Evolutionary conservation across 116 monocot species (phyloP).

Genomic region (Iris pallida): DNA sequence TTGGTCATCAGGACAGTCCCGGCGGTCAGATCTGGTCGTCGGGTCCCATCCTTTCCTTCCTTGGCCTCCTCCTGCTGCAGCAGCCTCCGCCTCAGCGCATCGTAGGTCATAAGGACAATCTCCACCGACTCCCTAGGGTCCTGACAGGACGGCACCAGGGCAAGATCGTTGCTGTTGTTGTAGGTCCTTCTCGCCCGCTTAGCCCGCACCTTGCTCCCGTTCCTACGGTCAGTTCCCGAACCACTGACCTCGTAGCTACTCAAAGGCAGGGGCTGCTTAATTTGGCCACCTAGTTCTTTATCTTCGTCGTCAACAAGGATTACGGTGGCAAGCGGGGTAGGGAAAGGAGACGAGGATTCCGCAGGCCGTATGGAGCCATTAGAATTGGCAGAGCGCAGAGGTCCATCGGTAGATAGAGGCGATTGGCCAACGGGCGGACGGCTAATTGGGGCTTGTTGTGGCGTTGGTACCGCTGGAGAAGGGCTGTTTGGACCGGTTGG

Average conservation of each 20-base stretch:
- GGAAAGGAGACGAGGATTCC: slow-evolving; percentile 9
- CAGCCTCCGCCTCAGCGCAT: slow-evolving; percentile 69
- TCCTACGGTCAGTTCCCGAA: slow-evolving; percentile 20
- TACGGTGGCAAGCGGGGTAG: slow-evolving; percentile 9
- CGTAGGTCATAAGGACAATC: slow-evolving; percentile 67
- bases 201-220: slow-evolving; percentile 2
- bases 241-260: slow-evolving; percentile 11
- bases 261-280: slow-evolving; percentile 18
- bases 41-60: slow-evolving; percentile 24
- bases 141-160: slow-evolving; percentile 22
- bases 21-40: slow-evolving; percentile 54
- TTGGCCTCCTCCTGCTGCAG: slow-evolving; percentile 55
- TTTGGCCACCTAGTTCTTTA: slow-evolving; percentile 6
- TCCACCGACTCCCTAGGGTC: slow-evolving; percentile 56
- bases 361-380: slow-evolving; percentile 7
- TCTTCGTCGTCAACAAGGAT: slow-evolving; percentile 13
- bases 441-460: background rate
- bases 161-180: slow-evolving; percentile 5
- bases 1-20: slow-evolving; percentile 63
- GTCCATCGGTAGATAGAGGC: background rate
- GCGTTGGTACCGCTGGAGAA: slow-evolving; percentile 3
- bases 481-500: slow-evolving; percentile 18
- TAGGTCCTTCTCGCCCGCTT: slow-evolving; percentile 14
- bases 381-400: background rate
- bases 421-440: background rate